Conservation (phyloP, 2,329 filamentous ascomycete genomes). For the Calcarisporium arbuscula region DNA sequence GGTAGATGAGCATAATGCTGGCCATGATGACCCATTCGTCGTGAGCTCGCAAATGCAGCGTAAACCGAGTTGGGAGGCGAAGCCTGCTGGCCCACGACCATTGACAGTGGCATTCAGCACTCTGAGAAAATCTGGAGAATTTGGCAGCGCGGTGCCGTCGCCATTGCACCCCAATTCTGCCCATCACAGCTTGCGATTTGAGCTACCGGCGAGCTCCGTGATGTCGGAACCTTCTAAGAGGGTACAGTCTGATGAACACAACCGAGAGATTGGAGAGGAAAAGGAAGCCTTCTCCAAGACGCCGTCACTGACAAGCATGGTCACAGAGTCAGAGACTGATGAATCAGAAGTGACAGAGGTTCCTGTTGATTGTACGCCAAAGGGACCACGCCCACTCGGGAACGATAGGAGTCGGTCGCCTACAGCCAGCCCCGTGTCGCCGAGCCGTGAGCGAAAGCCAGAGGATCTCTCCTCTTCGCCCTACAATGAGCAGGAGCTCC, state of each 20-base stretch:
- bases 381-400: conserved; percentile 5
- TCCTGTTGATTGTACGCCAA: conserved; percentile 10
- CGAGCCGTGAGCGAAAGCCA: background rate
- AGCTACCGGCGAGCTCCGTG: no score
- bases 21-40: conserved; percentile 25
- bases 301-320: conserved; percentile 18
- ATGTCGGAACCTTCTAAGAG: conserved; percentile 7
- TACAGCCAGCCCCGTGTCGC: conserved; percentile 8
- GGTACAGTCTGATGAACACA: conserved; percentile 9
- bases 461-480: conserved; percentile 21
- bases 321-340: conserved; percentile 17
- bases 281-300: conserved; percentile 4
- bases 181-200: no score
- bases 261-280: conserved; percentile 8
- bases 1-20: conserved; percentile 6
- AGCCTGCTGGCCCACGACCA: conserved; percentile 10
- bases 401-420: conserved; percentile 6
- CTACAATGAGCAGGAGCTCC: conserved; percentile 26
- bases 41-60: conserved; percentile 10
- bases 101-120: conserved; percentile 4
- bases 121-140: conserved; percentile 1
- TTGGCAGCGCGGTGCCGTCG: conserved; percentile 1
- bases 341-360: conserved; percentile 13
- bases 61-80: conserved; percentile 3
- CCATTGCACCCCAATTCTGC: conserved; percentile 16